These are phyloP conservation scores for Nigrospora osmanthi DNA, from an alignment of 2,329 filamentous ascomycete species.

Conservation along the genomic window DNA sequence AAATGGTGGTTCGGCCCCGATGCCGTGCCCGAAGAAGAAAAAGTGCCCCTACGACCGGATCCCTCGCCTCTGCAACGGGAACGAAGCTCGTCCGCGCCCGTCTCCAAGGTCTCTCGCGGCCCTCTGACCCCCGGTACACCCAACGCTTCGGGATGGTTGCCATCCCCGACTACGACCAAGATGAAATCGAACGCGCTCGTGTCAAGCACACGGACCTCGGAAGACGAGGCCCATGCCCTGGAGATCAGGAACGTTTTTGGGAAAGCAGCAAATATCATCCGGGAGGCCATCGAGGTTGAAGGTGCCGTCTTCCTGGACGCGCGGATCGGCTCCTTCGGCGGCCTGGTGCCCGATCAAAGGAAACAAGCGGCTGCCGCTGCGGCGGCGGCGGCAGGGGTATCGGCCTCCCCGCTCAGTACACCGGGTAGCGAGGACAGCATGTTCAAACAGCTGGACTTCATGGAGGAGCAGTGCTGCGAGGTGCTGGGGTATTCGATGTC, in stretches of 20 bases:
- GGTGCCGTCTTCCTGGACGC: slow-evolving; percentile 28
- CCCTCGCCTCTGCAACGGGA: not conserved
- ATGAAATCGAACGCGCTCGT: not conserved
- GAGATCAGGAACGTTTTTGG: slow-evolving; percentile 23
- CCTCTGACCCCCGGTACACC: not conserved
- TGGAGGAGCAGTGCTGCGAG: slow-evolving; percentile 13
- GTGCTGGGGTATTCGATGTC: slow-evolving; percentile 31
- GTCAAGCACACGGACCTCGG: not conserved
- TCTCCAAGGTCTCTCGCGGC: too few species aligned
- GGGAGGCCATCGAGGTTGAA: slow-evolving; percentile 32
- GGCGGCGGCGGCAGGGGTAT: not conserved
- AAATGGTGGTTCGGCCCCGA: slow-evolving; percentile 8
- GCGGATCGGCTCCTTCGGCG: slow-evolving; percentile 7
- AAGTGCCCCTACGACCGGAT: not conserved
- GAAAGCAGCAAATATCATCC: slow-evolving; percentile 32
- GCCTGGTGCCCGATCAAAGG: not conserved
- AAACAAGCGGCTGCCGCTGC: not conserved
- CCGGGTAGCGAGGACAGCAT: slow-evolving; percentile 8
- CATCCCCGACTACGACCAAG: not conserved
- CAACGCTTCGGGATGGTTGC: not conserved
- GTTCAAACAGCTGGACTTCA: slow-evolving; percentile 1
- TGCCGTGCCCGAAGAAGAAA: slow-evolving; percentile 5
- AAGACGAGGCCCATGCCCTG: slow-evolving; percentile 1
- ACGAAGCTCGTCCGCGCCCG: too few species aligned
- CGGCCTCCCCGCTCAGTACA: slow-evolving; percentile 5